These are phyloP conservation scores for Sarcocystis neurona DNA, from an alignment of 169 alveolate genomes.

Conservation along the genomic window DNA sequence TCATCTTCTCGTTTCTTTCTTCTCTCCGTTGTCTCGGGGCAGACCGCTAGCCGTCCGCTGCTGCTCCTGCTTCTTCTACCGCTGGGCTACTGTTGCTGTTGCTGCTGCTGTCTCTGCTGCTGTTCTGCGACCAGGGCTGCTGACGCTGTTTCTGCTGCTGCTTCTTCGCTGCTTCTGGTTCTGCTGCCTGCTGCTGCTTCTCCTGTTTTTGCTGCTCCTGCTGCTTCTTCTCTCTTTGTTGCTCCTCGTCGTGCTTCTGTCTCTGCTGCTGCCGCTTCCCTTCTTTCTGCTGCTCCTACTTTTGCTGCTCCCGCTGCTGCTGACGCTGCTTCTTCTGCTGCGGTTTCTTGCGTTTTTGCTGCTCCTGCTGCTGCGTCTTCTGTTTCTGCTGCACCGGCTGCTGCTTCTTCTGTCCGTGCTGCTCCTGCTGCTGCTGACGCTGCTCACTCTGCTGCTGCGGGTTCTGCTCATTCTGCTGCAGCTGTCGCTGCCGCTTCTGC, in stretches of 20 bases:
- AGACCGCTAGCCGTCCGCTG: background rate
- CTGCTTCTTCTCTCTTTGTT: background rate
- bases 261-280: background rate
- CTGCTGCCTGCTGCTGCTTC: background rate
- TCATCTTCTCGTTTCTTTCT: background rate
- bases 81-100: background rate
- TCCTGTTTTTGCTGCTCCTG: background rate
- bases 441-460: background rate
- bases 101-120: background rate
- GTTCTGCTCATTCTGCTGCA: background rate
- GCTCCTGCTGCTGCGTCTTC: background rate
- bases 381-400: background rate
- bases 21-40: background rate
- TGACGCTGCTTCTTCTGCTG: background rate
- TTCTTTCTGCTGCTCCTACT: background rate
- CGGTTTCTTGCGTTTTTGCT: background rate
- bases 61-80: background rate
- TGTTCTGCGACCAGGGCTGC: background rate
- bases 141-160: background rate
- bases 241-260: background rate
- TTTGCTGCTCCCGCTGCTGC: background rate
- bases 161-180: background rate
- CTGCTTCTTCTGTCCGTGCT: background rate
- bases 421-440: background rate
- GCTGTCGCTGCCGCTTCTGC: background rate